These are phyloP conservation scores for Fomitopsis betulina DNA, from an alignment of 1,284 basidiomycete genomes.

Conservation along the genomic window DNA sequence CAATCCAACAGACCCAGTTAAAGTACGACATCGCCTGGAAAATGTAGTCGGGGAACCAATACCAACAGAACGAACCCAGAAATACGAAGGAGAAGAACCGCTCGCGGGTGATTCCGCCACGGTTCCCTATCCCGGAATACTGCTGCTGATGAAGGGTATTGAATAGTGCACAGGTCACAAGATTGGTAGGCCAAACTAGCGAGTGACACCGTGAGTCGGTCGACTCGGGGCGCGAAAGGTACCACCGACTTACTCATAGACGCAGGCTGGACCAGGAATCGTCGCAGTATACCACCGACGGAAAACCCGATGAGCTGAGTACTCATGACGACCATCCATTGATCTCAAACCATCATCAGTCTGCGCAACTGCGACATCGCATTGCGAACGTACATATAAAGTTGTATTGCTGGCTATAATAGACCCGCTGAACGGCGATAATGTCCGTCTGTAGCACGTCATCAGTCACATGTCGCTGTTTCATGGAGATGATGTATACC, in stretches of 20 bases:
- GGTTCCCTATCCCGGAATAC: constrained; percentile 43
- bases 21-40: constrained; percentile 45
- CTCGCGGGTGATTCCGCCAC: constrained; percentile 41
- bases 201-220: neutral
- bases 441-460: constrained; percentile 44
- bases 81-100: constrained; percentile 48
- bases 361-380: too few species aligned
- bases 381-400: constrained; percentile 20
- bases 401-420: constrained; percentile 42
- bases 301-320: constrained; percentile 70
- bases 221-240: neutral
- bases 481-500: constrained; percentile 15
- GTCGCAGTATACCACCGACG: constrained; percentile 56
- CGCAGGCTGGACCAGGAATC: constrained; percentile 71
- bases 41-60: constrained; percentile 48
- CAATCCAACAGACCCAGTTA: constrained; percentile 60
- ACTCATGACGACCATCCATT: constrained; percentile 51
- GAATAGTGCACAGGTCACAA: constrained; percentile 54
- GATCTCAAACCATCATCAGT: constrained; percentile 37
- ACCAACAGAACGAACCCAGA: constrained; percentile 38
- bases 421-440: constrained; percentile 57
- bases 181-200: constrained; percentile 71
- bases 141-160: constrained; percentile 55
- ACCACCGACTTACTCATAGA: constrained; percentile 55
- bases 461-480: neutral